Base-by-base conservation (phyloP, 2,329 filamentous ascomycete genomes). In the Pseudogymnoascus sp. region DNA sequence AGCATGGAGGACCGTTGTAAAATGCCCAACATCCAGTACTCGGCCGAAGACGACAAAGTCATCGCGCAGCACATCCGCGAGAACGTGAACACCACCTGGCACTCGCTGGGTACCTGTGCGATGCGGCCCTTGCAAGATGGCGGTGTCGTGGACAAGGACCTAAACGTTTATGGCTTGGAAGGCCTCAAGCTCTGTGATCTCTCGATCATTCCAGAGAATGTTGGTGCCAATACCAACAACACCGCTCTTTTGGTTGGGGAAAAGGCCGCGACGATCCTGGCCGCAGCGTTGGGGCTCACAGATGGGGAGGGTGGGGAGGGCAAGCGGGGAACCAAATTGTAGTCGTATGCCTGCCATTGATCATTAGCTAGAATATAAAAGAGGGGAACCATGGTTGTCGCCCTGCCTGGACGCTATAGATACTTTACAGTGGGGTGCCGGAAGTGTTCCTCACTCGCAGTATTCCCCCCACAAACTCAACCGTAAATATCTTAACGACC, bases 191-290 rank as follows among this genome's bases (percentile, higher is more conserved):
- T 78, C 59, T 74, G 74, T 7, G 76, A 78, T 70, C 41, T 78
- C 66, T 46, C 41, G 6, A 26, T 50, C 12, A 53, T 53, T 69
- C 76, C 77, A 0, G 69, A 74, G 64, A 78, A 78, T 59, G 75
- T 79, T 2, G 77, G 74, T 11, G 76, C 73, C 0, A 78, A 79
- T 43, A 78, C 77, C 1, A 75, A 75, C 24, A 76, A 77, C 16
- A 78, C 76, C 3, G 76, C 77, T 1, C 69, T 78, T 61, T 70
- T 73, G 26, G 69, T 76, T 40, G 74, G 74, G 2, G 74, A 76
- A 65, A 73, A 72, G 67, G 74, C 74, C 7, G 74, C 74, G 41
- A 72, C 72, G 64, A 69, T 76, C 28, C 70, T 78, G 61, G 69
- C 72, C 28, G 68, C 70, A 60, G 74, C 75, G 62, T 63, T 78